A percentile compares a stretch with the other conserved stretches of the same genome.
Conservation (phyloP, 768 basidiomycete species). For the Asterophora parasitica region DNA sequence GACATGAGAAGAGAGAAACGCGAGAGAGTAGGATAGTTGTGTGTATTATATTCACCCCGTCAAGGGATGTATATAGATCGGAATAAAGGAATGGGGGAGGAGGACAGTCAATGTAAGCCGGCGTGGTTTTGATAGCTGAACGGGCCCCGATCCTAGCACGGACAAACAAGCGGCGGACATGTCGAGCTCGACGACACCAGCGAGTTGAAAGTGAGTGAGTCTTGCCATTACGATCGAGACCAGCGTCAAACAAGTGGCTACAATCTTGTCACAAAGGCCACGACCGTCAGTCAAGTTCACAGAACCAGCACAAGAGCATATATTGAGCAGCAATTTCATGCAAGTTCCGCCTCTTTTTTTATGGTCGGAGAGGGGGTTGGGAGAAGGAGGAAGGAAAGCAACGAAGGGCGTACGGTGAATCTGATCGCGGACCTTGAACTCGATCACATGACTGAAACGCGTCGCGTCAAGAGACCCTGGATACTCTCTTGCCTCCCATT, state of each 20-base stretch:
- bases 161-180: constrained; percentile 20
- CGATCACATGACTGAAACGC: too few relatives aligned
- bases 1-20: constrained; percentile 26
- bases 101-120: constrained; percentile 4
- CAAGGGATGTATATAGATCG: constrained; percentile 35
- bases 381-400: too few relatives aligned
- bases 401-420: too few relatives aligned
- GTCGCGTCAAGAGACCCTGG: too few relatives aligned
- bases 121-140: constrained; percentile 11
- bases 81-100: constrained; percentile 19
- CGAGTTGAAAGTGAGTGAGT: not conserved
- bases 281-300: too few relatives aligned
- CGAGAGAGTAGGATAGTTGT: constrained; percentile 27
- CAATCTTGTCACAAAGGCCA: too few relatives aligned
- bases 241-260: not conserved
- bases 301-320: too few relatives aligned
- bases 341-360: too few relatives aligned
- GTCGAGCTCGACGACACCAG: constrained; percentile 5
- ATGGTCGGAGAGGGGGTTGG: too few relatives aligned
- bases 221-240: not conserved
- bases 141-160: constrained; percentile 10
- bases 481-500: too few relatives aligned
- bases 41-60: constrained; percentile 33
- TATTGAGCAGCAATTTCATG: too few relatives aligned
- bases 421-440: too few relatives aligned